A percentile compares a stretch with the other conserved stretches of the same genome.
Conservation (phyloP, 2,329 filamentous ascomycete species). For the Aspergillus fijiensis region DNA sequence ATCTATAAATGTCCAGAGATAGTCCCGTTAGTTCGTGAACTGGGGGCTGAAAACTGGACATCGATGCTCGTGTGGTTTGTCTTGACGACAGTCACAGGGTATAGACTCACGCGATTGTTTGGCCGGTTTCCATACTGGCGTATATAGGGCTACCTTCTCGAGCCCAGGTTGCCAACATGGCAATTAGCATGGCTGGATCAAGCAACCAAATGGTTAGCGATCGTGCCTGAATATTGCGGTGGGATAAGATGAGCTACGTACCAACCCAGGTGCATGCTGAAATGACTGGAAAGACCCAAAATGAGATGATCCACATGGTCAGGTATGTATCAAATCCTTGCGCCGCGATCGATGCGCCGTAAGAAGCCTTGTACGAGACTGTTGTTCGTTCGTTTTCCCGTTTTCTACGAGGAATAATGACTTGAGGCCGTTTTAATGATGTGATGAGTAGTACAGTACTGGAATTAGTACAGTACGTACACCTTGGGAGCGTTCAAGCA, state of each 20-base stretch:
- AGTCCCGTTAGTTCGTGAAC: background rate
- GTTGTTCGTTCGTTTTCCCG: background rate
- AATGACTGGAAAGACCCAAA: constrained; percentile 59
- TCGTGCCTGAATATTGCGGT: background rate
- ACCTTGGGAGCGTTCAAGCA: background rate
- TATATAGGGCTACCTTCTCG: constrained; percentile 54
- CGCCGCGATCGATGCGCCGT: background rate
- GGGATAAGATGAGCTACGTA: constrained; percentile 23
- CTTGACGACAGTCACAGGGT: too few relatives aligned
- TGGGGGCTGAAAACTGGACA: too few relatives aligned
- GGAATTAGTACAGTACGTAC: background rate
- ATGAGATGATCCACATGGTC: constrained; percentile 47
- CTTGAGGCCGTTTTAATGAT: too few relatives aligned
- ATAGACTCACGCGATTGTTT: constrained; percentile 54
- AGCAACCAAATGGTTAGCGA: constrained; percentile 2
- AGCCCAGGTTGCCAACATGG: constrained; percentile 60
- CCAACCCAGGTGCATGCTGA: constrained; percentile 57
- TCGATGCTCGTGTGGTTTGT: too few relatives aligned
- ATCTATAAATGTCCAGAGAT: constrained; percentile 25
- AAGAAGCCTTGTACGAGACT: background rate
- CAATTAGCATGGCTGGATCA: constrained; percentile 55
- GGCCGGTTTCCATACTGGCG: constrained; percentile 50
- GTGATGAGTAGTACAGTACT: too few relatives aligned
- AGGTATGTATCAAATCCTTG: background rate
- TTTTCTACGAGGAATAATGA: too few relatives aligned